Conservation (phyloP, 805 yeast species). For the Saturnispora galanensis region DNA sequence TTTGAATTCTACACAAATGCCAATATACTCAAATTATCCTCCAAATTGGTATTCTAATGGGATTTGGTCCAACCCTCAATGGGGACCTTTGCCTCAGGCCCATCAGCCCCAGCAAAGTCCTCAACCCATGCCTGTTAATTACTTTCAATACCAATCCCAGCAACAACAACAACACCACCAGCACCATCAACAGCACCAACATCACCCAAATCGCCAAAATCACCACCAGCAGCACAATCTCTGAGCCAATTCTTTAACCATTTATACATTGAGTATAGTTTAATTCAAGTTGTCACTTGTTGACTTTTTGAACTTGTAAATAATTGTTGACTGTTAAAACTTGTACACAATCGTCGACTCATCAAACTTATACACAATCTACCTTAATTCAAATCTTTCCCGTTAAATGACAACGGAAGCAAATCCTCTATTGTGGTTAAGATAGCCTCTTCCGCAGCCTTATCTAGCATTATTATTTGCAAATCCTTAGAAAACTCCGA, state of each 20-base stretch:
- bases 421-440: slow-evolving; percentile 49
- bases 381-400: slow-evolving; percentile 40
- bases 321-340: no score
- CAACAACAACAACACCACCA: background rate
- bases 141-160: background rate
- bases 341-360: no score
- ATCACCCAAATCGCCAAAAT: background rate
- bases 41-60: slow-evolving; percentile 2
- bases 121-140: background rate
- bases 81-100: background rate
- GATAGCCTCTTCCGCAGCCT: slow-evolving; percentile 36
- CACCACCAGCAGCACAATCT: background rate
- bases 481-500: slow-evolving; percentile 61
- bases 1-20: background rate
- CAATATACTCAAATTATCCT: slow-evolving; percentile 5
- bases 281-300: no score
- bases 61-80: background rate
- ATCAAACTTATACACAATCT: no score
- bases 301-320: no score
- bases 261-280: no score
- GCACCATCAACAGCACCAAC: background rate
- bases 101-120: background rate
- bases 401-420: slow-evolving; percentile 82
- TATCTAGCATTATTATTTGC: slow-evolving; percentile 62
- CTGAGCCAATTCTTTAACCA: no score